Base-by-base conservation (phyloP, 2,329 filamentous ascomycete genomes). In the Aschersonia sp. region DNA sequence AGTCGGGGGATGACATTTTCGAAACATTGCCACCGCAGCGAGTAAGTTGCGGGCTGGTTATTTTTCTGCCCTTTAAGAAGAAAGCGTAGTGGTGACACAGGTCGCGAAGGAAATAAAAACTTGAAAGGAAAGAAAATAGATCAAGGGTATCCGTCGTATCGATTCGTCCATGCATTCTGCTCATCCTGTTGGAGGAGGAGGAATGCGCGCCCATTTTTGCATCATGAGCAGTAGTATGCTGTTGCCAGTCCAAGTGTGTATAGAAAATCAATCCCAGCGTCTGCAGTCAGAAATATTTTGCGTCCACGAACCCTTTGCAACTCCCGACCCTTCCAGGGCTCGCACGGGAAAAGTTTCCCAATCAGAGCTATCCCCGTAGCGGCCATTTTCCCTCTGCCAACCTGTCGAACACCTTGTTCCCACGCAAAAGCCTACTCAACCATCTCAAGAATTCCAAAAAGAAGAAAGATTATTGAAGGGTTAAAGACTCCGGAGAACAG, bases 141-240 rank as follows among this genome's bases (percentile, higher is more conserved):
- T 57, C 54, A 57, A 59, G 65, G 65, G 65, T 68, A 69, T 69
- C 65, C 66, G 60, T 69, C 65, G 56, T 66, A 56, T 63, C 60
- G 58, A 63, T 60, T 68, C 65, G 58, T 68, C 62, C 65, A 67
- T 66, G 56, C 66, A 65, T 66, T 67, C 64, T 66, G 59, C 58
- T 62, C 40, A 2, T 37, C 32, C 32, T 9, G 32, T 37, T 37
- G 32, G 32, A 37, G 12, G 32, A 37, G 32, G 12, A 12, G 32
- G 32, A 37, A 55, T 64, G 56, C 59, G 54, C 49, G 48, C 49
- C 44, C 44, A 45, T 40, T 43, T 45, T 30, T 41, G 12, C 30
- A 45, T 46, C 30, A 32, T 46, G 29, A 32, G 37, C 41, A 43
- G 52, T 44, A 43, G 49, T 52, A 58, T 63, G 61, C 61, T 65